Conservation (phyloP, 208 protist genomes). For the Trypanosomatidae sp. region DNA sequence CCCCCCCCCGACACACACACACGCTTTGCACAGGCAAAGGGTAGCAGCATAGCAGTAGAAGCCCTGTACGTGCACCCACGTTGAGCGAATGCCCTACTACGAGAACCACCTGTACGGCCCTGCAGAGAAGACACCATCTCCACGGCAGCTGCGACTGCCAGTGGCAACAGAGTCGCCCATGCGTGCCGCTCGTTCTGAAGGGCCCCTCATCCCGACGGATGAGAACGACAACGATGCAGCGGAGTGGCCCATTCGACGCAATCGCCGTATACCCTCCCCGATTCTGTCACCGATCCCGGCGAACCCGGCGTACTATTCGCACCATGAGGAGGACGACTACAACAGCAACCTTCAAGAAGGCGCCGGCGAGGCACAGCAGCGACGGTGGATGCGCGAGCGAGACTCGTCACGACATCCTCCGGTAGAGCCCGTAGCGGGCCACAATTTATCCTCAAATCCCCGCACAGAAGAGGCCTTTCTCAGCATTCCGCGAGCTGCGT, state of each 20-base stretch:
- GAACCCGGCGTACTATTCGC: conserved; percentile 14
- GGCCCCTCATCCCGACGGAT: background rate
- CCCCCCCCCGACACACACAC: background rate
- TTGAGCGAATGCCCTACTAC: conserved; percentile 10
- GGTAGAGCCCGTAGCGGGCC: background rate
- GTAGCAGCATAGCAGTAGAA: background rate
- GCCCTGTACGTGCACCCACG: background rate
- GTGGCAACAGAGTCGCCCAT: background rate
- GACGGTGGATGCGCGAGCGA: background rate
- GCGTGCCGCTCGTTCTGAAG: background rate
- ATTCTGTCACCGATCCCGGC: conserved; percentile 18
- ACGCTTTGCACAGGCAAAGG: background rate
- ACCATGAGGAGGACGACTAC: conserved; percentile 2
- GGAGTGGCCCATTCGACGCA: conserved; percentile 10
- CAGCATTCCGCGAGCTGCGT: conserved; percentile 5
- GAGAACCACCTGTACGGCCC: conserved; percentile 7
- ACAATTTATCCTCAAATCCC: background rate
- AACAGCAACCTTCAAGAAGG: background rate
- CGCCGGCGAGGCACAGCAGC: background rate
- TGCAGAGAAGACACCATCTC: background rate
- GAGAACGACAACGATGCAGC: conserved; percentile 3
- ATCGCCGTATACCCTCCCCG: conserved; percentile 15
- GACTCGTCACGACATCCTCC: background rate
- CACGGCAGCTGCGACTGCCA: background rate
- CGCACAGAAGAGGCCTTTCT: conserved; percentile 3